Conservation (phyloP, 2,329 filamentous ascomycete species). For the Penicillium polonicum region DNA sequence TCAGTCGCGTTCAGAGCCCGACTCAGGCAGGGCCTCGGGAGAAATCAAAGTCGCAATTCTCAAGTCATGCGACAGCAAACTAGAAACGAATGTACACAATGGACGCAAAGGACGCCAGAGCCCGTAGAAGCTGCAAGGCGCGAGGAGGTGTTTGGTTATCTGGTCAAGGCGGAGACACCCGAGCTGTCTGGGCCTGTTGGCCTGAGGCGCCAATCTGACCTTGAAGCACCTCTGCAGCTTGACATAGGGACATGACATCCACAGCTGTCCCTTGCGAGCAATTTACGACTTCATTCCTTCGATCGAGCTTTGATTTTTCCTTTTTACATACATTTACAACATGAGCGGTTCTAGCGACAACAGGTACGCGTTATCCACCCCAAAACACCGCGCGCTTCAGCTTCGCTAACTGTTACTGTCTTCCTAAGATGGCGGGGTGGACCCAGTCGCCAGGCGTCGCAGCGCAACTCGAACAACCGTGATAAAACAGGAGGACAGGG, state of each 20-base stretch:
- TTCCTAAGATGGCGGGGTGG: constrained; percentile 42
- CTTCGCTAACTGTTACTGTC: constrained; percentile 13
- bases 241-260: constrained; percentile 9
- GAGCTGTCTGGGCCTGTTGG: not conserved
- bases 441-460: constrained; percentile 39
- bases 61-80: not conserved
- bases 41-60: not conserved
- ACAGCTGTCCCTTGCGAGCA: constrained; percentile 24
- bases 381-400: not conserved
- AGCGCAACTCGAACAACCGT: constrained; percentile 38
- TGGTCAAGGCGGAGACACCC: constrained; percentile 23
- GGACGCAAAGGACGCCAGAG: constrained; percentile 5
- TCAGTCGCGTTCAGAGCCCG: constrained; percentile 19
- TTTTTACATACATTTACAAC: constrained; percentile 15
- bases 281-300: not conserved
- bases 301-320: not conserved
- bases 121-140: constrained; percentile 3
- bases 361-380: constrained; percentile 28
- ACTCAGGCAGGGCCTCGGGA: not conserved
- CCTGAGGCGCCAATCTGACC: constrained; percentile 22
- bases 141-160: constrained; percentile 20
- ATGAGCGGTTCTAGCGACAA: constrained; percentile 42
- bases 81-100: not conserved
- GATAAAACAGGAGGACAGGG: constrained; percentile 31
- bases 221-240: constrained; percentile 9